These are phyloP conservation scores for Chaetoscypha palmicola DNA, from an alignment of 2,329 filamentous ascomycete species.

Conservation along the genomic window DNA sequence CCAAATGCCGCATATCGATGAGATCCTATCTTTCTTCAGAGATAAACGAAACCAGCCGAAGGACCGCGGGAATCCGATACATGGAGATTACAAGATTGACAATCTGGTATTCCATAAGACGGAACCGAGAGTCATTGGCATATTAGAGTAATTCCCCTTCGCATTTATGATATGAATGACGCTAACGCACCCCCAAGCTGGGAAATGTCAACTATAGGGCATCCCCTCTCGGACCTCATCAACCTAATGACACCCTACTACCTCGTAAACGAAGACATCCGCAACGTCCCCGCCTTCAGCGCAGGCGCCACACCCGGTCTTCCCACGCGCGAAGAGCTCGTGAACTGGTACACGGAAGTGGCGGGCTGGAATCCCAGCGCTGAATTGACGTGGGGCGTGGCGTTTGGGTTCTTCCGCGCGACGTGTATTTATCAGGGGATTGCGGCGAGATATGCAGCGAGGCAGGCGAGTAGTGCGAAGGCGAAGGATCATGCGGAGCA, in stretches of 20 bases:
- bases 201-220: constrained; percentile 98
- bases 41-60: constrained; percentile 62
- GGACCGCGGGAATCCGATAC: constrained; percentile 74
- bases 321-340: constrained; percentile 49
- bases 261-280: constrained; percentile 25
- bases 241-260: constrained; percentile 59
- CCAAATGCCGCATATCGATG: constrained; percentile 73
- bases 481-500: constrained; percentile 65
- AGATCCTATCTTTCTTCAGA: constrained; percentile 72
- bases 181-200: constrained; percentile 44
- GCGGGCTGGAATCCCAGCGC: constrained; percentile 64
- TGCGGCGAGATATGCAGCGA: constrained; percentile 72
- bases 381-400: constrained; percentile 56
- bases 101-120: constrained; percentile 87
- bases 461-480: constrained; percentile 84
- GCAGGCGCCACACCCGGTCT: constrained; percentile 43
- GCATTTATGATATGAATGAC: not conserved
- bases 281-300: constrained; percentile 34
- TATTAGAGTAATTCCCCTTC: constrained; percentile 62
- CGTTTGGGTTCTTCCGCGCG: constrained; percentile 55
- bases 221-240: constrained; percentile 83
- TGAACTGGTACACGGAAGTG: constrained; percentile 60
- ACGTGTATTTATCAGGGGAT: constrained; percentile 76
- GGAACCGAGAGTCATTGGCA: constrained; percentile 80
- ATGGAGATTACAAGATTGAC: constrained; percentile 96